phyloP scores from a whole-genome alignment of 495 filamentous ascomycete genomes.

The Elasticomyces elasticus region DNA sequence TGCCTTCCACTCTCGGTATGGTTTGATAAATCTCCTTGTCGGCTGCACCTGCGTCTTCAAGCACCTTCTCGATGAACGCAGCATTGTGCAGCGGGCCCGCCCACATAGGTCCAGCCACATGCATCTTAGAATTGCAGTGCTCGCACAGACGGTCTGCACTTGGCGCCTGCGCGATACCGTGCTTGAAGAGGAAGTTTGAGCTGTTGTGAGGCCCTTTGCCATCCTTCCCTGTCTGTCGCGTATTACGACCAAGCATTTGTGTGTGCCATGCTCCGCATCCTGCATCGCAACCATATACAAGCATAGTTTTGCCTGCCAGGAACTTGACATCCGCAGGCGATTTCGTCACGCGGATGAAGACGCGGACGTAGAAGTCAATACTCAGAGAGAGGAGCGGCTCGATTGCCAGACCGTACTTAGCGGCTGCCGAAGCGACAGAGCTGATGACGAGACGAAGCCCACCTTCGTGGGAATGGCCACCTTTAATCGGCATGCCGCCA shows the following conservation, averaged over 20 bases:
- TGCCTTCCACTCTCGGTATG: slow-evolving; percentile 69
- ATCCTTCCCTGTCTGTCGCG: slow-evolving; percentile 41
- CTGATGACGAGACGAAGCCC: slow-evolving; percentile 80
- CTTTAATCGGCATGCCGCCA: slow-evolving; percentile 78
- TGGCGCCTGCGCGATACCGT: slow-evolving; percentile 59
- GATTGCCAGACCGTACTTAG: slow-evolving; percentile 77
- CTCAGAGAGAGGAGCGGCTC: slow-evolving; percentile 87
- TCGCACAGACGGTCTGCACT: slow-evolving; percentile 51
- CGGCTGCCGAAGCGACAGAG: slow-evolving; percentile 64
- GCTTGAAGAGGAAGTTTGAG: slow-evolving; percentile 65
- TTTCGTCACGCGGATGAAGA: slow-evolving; percentile 75
- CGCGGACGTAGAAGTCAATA: slow-evolving; percentile 88
- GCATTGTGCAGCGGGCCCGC: slow-evolving; percentile 78
- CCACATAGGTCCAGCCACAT: slow-evolving; percentile 84
- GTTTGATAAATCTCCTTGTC: slow-evolving; percentile 64
- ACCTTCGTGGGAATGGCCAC: slow-evolving; percentile 74
- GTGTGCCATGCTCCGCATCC: slow-evolving; percentile 84
- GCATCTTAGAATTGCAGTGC: slow-evolving; percentile 79
- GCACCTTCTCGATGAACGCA: slow-evolving; percentile 65
- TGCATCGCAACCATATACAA: slow-evolving; percentile 79
- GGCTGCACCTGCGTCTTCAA: slow-evolving; percentile 54
- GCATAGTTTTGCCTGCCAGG: slow-evolving; percentile 77
- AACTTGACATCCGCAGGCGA: slow-evolving; percentile 81
- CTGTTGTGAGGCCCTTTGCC: slow-evolving; percentile 63
- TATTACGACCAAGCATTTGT: slow-evolving; percentile 62